Percentiles rank a stretch among this genome's conserved stretches.
Evolutionary conservation across 2,329 filamentous ascomycete genomes (phyloP).

Genomic region (Aspergillus nomiae): DNA sequence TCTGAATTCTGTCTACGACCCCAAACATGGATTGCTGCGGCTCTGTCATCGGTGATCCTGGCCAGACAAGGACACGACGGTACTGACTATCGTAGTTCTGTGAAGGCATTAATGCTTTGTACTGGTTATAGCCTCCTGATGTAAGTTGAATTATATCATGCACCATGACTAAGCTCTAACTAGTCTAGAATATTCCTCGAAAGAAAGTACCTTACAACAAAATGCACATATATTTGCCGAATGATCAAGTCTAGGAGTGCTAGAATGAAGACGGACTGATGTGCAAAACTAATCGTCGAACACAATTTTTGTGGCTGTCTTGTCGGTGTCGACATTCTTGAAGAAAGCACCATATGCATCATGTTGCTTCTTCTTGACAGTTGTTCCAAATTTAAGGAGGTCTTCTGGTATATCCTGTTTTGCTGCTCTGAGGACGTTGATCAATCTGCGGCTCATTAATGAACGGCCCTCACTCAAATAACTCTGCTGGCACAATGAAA

Average conservation of each 20-base stretch:
- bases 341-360: constrained; percentile 94
- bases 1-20: constrained; percentile 48
- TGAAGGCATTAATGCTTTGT: constrained; percentile 55
- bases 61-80: constrained; percentile 21
- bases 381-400: constrained; percentile 92
- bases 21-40: constrained; percentile 47
- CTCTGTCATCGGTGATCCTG: constrained; percentile 49
- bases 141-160: constrained; percentile 54
- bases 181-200: constrained; percentile 39
- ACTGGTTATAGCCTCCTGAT: constrained; percentile 57
- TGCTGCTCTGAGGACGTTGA: constrained; percentile 93
- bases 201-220: constrained; percentile 31
- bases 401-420: constrained; percentile 89
- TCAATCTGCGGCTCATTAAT: constrained; percentile 59
- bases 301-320: constrained; percentile 87
- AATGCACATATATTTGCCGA: constrained; percentile 25
- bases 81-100: constrained; percentile 27
- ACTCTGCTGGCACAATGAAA: neutral
- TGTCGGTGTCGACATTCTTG: constrained; percentile 82
- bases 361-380: constrained; percentile 98
- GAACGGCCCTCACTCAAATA: neutral
- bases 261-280: constrained; percentile 23
- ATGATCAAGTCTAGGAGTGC: constrained; percentile 20
- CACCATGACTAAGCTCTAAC: constrained; percentile 19
- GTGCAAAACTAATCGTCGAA: constrained; percentile 63